These are phyloP conservation scores for Ampelocalamus luodianensis DNA, from an alignment of 176 grass and related monocot species.

Conservation along the genomic window DNA sequence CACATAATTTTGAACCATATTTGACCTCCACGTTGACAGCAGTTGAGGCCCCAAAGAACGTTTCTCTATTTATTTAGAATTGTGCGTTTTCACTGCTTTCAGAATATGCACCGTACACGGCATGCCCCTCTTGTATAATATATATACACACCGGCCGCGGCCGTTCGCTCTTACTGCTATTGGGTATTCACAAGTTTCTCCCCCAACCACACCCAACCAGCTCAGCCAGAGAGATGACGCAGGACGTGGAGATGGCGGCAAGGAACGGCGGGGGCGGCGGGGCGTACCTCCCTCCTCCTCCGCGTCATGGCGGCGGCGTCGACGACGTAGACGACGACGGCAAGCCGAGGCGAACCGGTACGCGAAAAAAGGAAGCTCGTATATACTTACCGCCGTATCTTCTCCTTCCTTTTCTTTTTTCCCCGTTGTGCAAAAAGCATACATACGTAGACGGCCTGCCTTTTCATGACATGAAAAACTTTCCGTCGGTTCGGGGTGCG, in stretches of 20 bases:
- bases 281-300: not conserved
- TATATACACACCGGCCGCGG: not conserved
- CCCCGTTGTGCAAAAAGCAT: not conserved
- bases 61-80: too few relatives aligned
- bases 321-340: constrained; percentile 75
- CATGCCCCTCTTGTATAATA: not conserved
- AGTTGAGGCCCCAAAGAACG: too few relatives aligned
- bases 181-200: not conserved
- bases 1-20: too few relatives aligned
- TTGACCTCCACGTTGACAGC: too few relatives aligned
- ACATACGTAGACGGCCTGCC: not conserved
- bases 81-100: too few relatives aligned
- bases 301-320: not conserved
- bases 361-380: not conserved
- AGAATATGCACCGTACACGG: not conserved
- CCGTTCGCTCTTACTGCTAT: not conserved
- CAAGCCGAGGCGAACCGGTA: constrained; percentile 65
- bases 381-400: not conserved
- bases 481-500: too few relatives aligned
- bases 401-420: not conserved
- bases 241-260: constrained; percentile 63
- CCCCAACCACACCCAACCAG: not conserved
- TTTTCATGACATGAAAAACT: not conserved
- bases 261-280: constrained; percentile 35
- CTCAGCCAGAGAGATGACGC: constrained; percentile 38